Base-by-base conservation (phyloP, 345 rosid genomes). In the Lepidium africanum region DNA sequence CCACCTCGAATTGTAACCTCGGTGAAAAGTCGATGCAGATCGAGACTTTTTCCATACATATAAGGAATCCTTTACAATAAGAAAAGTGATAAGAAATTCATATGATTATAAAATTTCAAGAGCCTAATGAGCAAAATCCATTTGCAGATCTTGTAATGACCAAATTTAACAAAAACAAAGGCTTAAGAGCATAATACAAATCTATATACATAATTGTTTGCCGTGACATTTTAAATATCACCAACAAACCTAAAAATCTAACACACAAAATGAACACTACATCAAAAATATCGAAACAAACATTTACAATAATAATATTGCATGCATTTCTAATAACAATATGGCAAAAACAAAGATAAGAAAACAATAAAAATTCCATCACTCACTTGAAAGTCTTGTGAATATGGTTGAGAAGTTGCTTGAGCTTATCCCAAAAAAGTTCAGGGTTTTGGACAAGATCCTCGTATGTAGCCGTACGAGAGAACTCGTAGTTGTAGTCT, bases 1-100 rank as follows among this genome's bases (percentile, higher is more conserved):
- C 96, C 96, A 71, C 95, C 95, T 25, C 92, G 82, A 41, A 81
- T 70, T 8, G 96, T 86, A 62, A 92, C 98, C 75, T 85, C 87
- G 46, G 79, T 76, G 69, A 89, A 92, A 51, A 92, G 95, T 69
- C 46, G 82, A 78, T 89, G 85, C 77, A 92, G 81, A 76, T 89
- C 88, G 27, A 92, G 81, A 52, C 69, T 71, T 47, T 71, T 74
- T 63, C 92, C 91, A 30, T 86, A 88, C 5, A 92, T 85, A 9
- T 78, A 74, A 35, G 89, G 96, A 75, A 79, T 65, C 85, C 96
- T 89, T 51, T 25, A 41, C 71, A 72, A 61, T 17, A 4, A 14
- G 15, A 37, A 38, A 32, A 48, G n/a, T 38, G 5, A 63, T 9
- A 12, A 46, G 35, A 2, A 17, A 15, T 47, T 7, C 9, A 32